Percentiles rank a stretch among this genome's conserved stretches.
These are phyloP conservation scores for Flaveria floridana DNA, from an alignment of 140 eudicot species.

Conservation along the genomic window DNA sequence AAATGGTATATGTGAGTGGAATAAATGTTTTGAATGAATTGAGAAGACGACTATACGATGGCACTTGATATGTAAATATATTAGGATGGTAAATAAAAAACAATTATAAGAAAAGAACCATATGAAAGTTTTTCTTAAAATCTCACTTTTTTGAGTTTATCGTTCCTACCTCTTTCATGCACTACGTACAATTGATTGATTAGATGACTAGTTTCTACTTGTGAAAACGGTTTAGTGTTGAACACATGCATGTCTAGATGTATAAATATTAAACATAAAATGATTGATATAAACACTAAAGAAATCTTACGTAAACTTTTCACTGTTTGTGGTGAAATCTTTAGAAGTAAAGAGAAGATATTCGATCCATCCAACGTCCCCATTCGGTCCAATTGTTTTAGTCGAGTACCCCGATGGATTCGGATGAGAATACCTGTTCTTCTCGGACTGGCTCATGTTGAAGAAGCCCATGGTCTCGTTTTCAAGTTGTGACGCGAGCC, in stretches of 20 bases:
- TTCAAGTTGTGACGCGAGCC: conserved; percentile 39
- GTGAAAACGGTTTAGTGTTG: too few species aligned
- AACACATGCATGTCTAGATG: too few species aligned
- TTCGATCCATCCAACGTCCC: conserved; percentile 69
- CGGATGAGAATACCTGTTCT: conserved; percentile 44
- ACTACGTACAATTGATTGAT: neutral
- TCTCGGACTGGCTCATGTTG: conserved; percentile 37
- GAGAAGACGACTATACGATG: neutral
- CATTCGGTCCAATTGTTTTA: conserved; percentile 57
- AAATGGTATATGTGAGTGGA: too few species aligned
- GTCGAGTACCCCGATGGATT: conserved; percentile 54
- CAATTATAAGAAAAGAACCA: too few species aligned
- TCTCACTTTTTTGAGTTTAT: too few species aligned
- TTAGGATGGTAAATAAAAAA: too few species aligned
- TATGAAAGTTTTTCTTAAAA: too few species aligned
- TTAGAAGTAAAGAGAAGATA: conserved; percentile 57
- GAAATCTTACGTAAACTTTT: conserved; percentile 43
- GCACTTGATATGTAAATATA: neutral
- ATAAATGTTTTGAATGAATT: neutral
- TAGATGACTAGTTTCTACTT: too few species aligned
- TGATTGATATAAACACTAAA: neutral
- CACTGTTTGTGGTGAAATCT: conserved; percentile 27
- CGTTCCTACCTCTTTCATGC: neutral
- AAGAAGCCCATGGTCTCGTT: conserved; percentile 51
- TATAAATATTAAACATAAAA: neutral